Evolutionary conservation across 129 eudicot genomes (phyloP).

Genomic region (Chrysanthemum lavandulifolium): DNA sequence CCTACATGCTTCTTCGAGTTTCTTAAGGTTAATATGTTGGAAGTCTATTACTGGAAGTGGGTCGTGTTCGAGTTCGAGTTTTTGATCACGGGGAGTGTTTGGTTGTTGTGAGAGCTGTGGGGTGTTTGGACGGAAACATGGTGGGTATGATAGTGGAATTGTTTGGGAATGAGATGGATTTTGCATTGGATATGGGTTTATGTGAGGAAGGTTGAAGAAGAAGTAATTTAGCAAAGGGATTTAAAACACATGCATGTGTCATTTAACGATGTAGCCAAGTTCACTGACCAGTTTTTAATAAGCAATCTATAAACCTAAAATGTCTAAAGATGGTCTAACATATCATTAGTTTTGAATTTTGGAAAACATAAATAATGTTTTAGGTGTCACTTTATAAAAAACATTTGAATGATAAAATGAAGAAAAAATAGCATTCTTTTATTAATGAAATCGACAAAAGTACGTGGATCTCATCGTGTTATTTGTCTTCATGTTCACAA

Average conservation of each 20-base stretch:
- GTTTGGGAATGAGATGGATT: not conserved
- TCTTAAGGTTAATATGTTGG: slow-evolving; percentile 12
- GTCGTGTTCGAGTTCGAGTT: slow-evolving; percentile 13
- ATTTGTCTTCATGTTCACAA: not conserved
- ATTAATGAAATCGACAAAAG: not conserved
- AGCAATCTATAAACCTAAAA: too few species aligned
- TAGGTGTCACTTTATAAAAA: not conserved
- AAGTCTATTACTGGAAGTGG: slow-evolving; percentile 52
- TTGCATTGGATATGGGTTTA: slow-evolving; percentile 29
- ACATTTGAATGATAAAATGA: not conserved
- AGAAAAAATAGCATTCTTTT: not conserved
- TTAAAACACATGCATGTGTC: not conserved
- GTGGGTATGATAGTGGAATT: slow-evolving; percentile 27
- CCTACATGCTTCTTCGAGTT: slow-evolving; percentile 44
- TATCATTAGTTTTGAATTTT: too few species aligned
- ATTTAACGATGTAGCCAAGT: too few species aligned
- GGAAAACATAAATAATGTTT: not conserved
- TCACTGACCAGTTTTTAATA: too few species aligned
- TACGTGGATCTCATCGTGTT: slow-evolving; percentile 16
- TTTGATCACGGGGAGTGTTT: not conserved
- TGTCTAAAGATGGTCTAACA: too few species aligned
- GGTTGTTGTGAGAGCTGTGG: not conserved
- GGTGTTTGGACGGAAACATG: slow-evolving; percentile 29
- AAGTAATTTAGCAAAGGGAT: not conserved
- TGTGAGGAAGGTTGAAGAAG: not conserved